A percentile compares a stretch with the other conserved stretches of the same genome.
Conservation (phyloP, 345 rosid species). For the Melaleuca alternifolia region DNA sequence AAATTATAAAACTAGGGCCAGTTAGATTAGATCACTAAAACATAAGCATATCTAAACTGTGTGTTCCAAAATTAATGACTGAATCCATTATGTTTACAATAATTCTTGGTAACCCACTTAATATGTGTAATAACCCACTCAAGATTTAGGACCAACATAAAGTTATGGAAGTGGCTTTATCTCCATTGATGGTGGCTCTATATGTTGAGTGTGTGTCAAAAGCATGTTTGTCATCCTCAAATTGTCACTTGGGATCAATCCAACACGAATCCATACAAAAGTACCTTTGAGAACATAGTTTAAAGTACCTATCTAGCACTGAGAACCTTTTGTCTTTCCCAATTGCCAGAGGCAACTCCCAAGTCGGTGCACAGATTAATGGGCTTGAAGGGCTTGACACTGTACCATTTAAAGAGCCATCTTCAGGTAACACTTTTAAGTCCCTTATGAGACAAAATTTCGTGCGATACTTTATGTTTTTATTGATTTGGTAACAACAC, state of each 20-base stretch:
- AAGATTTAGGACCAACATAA: not conserved
- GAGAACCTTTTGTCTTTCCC: not conserved
- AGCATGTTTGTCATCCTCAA: not conserved
- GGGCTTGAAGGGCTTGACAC: constrained; percentile 89
- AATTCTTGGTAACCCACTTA: not conserved
- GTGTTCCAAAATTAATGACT: not conserved
- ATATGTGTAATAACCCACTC: not conserved
- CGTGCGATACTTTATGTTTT: not conserved
- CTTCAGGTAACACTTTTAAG: constrained; percentile 50
- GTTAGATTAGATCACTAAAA: not conserved
- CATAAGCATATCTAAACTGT: not conserved
- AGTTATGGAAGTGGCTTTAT: not conserved
- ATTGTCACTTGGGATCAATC: not conserved
- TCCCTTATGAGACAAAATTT: not conserved
- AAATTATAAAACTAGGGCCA: too few species aligned
- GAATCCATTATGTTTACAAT: not conserved
- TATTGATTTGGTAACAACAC: not conserved
- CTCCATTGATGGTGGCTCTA: not conserved
- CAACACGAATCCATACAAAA: not conserved
- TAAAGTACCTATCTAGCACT: not conserved
- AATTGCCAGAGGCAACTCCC: constrained; percentile 72
- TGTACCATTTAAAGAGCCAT: constrained; percentile 93
- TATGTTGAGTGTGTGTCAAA: not conserved
- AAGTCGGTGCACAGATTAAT: constrained; percentile 73
- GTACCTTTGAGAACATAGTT: not conserved